Base-by-base conservation (phyloP, 108 stramenopile genomes). In the Skeletonema tropicum region DNA sequence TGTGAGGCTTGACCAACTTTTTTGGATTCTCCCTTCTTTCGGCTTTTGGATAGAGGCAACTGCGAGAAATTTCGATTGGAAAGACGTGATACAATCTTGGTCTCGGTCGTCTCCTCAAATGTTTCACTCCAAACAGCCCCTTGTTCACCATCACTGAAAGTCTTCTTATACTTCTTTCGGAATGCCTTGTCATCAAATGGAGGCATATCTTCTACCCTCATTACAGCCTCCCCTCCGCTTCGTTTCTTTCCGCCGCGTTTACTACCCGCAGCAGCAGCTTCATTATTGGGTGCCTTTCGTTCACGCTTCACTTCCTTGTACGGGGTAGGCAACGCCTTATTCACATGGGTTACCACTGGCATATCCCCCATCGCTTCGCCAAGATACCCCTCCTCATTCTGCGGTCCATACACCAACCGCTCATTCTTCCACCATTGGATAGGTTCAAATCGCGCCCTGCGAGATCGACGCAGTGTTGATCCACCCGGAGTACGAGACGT, bases 371-470 rank as follows among this genome's bases (percentile, higher is more conserved):
- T 77, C 15, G 66, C 87, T 65, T 89, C 89, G 5, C 71, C 85
- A 33, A 90, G 62, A 0, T 66, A 42, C 5, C 84, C 89, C 26
- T 75, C 69, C 29, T 92, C 83, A 57, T 73, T 65, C 48, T 92
- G 76, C 2, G 88, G 70, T 23, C 84, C 91, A 68, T 92, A 96
- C 57, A 90, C 82, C n/a, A 88, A 30, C 60, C 87, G 82, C 78
- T 97, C 97, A 73, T 90, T 91, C 77, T 93, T 95, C 97, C 97
- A 97, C 66, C 73, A 97, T 64, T 87, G 84, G 14, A 97, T 70
- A 41, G 93, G 93, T 49, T 76, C 46, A 49, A 81, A 78, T 35
- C 67, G 76, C 13, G 83, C 79, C 21, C 96, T 83, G 52, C 71
- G 68, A 1, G 90, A 91, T 63, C 94, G 65, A 29, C 94, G 87